Conservation (phyloP, 2,329 filamentous ascomycete genomes). For the Alternaria longipes region DNA sequence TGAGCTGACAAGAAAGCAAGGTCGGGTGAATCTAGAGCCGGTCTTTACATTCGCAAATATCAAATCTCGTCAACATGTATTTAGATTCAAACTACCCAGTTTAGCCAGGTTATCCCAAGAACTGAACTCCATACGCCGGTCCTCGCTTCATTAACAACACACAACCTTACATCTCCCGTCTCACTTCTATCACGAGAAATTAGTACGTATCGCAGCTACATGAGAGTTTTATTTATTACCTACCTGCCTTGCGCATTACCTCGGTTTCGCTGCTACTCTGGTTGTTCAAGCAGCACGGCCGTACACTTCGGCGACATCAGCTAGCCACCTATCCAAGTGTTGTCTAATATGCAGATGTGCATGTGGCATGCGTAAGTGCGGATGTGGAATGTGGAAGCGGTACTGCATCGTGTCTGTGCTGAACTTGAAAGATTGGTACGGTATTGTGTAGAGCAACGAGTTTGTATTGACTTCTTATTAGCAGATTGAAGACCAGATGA, state of each 20-base stretch:
- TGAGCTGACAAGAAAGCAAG: not conserved
- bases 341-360: conserved; percentile 5
- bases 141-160: not conserved
- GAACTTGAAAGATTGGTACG: not conserved
- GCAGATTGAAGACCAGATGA: not conserved
- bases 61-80: not conserved
- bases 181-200: not conserved
- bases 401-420: not conserved
- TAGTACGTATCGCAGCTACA: not conserved
- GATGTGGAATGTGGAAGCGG: not conserved
- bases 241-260: not conserved
- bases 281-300: conserved; percentile 9
- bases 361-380: conserved; percentile 2
- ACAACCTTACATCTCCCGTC: not conserved
- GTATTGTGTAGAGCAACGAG: not conserved
- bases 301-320: conserved; percentile 13
- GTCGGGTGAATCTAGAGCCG: not conserved
- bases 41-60: not conserved
- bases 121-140: not conserved
- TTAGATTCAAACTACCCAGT: not conserved
- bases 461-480: not conserved
- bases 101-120: not conserved
- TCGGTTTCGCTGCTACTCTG: not conserved
- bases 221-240: not conserved
- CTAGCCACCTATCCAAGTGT: conserved; percentile 13